Conservation (phyloP, 164 flowering plant genomes). For the Paratinospora sagittata region DNA sequence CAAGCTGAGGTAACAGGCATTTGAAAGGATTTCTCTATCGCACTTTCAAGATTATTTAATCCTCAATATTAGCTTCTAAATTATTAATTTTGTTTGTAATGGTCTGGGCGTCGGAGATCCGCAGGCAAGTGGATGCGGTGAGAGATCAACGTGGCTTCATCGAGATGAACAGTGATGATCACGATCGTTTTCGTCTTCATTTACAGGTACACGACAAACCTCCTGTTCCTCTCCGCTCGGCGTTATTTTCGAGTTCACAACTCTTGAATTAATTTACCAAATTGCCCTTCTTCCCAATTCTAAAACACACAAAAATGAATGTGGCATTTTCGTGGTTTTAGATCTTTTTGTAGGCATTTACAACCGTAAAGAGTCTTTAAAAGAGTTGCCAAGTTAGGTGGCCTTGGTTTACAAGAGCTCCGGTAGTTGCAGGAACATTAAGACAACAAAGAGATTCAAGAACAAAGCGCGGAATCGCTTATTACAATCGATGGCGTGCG, state of each 20-base stretch:
- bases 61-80: neutral
- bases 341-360: conserved; percentile 1
- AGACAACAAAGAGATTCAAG: neutral
- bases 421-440: neutral
- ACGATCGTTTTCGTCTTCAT: no score
- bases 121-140: neutral
- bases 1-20: neutral
- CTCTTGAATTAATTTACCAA: neutral
- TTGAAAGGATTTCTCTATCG: neutral
- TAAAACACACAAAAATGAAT: no score
- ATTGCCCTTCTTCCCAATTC: neutral
- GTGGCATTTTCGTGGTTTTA: conserved; percentile 11
- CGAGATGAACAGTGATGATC: no score
- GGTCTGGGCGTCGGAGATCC: conserved; percentile 15
- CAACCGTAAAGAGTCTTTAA: conserved; percentile 2
- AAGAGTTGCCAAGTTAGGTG: conserved; percentile 2
- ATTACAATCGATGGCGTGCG: conserved; percentile 34
- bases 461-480: neutral
- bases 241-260: conserved; percentile 4
- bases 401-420: conserved; percentile 12
- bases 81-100: neutral
- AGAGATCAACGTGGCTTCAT: neutral
- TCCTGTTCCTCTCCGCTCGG: neutral
- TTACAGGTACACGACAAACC: neutral
- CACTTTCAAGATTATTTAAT: neutral